Percentiles rank a stretch among this genome's conserved stretches.
phyloP scores from a whole-genome alignment of 805 yeast genomes.

The Lipomyces mesembrius region DNA sequence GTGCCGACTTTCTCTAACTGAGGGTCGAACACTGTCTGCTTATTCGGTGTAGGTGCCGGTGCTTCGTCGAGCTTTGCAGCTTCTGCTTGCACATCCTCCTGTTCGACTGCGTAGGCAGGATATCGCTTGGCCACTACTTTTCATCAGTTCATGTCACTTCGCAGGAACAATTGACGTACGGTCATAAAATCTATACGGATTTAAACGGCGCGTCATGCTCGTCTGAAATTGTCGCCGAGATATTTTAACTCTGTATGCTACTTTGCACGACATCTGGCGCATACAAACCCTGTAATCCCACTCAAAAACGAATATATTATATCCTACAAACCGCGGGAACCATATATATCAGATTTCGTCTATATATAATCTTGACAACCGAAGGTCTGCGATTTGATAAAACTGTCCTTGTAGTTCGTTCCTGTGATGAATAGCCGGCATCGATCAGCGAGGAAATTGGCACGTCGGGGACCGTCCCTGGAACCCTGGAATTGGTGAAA shows the following conservation, averaged over 20 bases:
- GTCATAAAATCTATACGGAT: conserved; percentile 28
- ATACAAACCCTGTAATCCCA: not conserved
- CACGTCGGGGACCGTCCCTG: too few species aligned
- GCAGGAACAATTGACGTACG: conserved; percentile 8
- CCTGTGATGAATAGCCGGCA: not conserved
- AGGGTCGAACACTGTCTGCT: conserved; percentile 11
- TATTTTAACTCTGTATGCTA: not conserved
- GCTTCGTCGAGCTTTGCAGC: not conserved
- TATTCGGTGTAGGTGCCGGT: not conserved
- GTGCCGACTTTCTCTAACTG: conserved; percentile 7
- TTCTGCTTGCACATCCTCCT: not conserved
- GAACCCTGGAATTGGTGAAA: too few species aligned
- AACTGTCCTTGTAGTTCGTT: too few species aligned
- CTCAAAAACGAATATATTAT: too few species aligned
- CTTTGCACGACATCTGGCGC: conserved; percentile 1
- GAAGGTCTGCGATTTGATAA: not conserved
- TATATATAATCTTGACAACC: not conserved
- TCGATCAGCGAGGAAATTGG: too few species aligned
- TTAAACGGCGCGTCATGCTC: conserved; percentile 5
- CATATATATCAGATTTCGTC: not conserved
- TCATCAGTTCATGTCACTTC: not conserved
- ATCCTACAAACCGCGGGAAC: not conserved
- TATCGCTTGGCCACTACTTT: not conserved
- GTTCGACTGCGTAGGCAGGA: not conserved
- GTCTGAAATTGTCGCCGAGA: conserved; percentile 12